Evolutionary conservation across 140 eudicot genomes (phyloP).

Genomic region (Anethum foeniculum): DNA sequence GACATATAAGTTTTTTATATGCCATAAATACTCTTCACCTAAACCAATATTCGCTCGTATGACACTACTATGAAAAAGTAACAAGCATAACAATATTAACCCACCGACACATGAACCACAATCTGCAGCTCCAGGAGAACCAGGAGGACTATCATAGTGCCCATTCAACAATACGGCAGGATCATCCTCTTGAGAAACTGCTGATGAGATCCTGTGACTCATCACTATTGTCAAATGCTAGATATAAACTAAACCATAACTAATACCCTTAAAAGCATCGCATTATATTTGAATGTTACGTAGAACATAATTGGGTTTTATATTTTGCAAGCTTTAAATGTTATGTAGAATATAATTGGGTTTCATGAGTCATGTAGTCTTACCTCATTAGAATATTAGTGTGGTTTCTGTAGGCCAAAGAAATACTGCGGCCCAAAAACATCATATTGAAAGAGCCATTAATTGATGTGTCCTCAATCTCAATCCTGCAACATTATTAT

Average conservation of each 20-base stretch:
- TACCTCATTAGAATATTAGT: slow-evolving; percentile 90
- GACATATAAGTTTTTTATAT: background rate
- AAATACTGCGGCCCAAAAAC: slow-evolving; percentile 85
- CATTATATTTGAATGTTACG: background rate
- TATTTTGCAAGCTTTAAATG: background rate
- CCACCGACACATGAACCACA: slow-evolving; percentile 99
- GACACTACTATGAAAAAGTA: background rate
- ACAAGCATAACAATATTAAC: slow-evolving; percentile 13
- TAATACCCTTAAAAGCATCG: background rate
- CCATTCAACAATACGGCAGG: slow-evolving; percentile 82
- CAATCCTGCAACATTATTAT: slow-evolving; percentile 56
- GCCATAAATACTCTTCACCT: background rate
- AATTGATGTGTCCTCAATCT: slow-evolving; percentile 70
- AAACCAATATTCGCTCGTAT: background rate
- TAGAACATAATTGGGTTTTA: background rate
- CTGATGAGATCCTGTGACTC: slow-evolving; percentile 69
- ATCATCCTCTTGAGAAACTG: slow-evolving; percentile 64
- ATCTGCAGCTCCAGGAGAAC: slow-evolving; percentile 99
- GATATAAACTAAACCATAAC: no score
- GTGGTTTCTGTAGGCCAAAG: slow-evolving; percentile 84
- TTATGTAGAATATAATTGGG: background rate
- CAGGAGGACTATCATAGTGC: slow-evolving; percentile 85
- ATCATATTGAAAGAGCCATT: slow-evolving; percentile 95
- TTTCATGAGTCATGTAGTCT: background rate
- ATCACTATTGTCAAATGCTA: background rate